These are phyloP conservation scores for Fusarium bulbicola DNA, from an alignment of 2,329 filamentous ascomycete species.

Conservation along the genomic window DNA sequence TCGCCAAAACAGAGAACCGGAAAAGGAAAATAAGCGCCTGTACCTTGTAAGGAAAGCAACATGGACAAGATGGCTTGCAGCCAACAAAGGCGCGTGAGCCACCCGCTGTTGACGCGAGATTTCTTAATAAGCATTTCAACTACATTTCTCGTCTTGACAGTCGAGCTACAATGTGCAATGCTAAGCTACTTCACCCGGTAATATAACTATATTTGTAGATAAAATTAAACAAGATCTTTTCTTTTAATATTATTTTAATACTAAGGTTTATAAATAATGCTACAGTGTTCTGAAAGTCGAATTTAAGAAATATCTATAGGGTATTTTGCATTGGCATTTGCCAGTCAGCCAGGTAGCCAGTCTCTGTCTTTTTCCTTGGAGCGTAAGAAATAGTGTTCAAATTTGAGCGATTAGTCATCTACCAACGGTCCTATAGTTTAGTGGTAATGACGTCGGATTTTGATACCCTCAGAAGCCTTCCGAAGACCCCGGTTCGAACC, in stretches of 20 bases:
- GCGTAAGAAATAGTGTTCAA: fast-evolving
- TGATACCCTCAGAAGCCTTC: conserved; percentile 11
- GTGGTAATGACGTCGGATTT: conserved; percentile 31
- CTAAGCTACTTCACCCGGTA: fast-evolving
- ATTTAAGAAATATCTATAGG: not conserved
- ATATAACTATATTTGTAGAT: not conserved
- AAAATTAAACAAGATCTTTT: fast-evolving
- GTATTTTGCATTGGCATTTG: not conserved
- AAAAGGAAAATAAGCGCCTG: not conserved
- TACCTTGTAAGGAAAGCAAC: not conserved
- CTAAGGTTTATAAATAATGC: not conserved
- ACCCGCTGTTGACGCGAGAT: too few relatives aligned
- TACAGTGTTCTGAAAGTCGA: fast-evolving
- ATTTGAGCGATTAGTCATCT: not conserved
- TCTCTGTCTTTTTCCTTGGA: fast-evolving
- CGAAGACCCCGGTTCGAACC: conserved; percentile 30
- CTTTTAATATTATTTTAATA: too few relatives aligned
- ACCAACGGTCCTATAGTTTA: conserved; percentile 23
- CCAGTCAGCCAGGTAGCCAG: fast-evolving
- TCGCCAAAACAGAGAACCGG: not conserved
- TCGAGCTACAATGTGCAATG: fast-evolving
- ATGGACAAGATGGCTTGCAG: not conserved
- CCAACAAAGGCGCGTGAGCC: fast-evolving
- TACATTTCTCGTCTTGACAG: not conserved
- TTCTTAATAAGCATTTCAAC: not conserved